Percentiles rank a stretch among this genome's conserved stretches.
Conservation (phyloP, 495 filamentous ascomycete species). For the Chlorociboria aeruginascens region DNA sequence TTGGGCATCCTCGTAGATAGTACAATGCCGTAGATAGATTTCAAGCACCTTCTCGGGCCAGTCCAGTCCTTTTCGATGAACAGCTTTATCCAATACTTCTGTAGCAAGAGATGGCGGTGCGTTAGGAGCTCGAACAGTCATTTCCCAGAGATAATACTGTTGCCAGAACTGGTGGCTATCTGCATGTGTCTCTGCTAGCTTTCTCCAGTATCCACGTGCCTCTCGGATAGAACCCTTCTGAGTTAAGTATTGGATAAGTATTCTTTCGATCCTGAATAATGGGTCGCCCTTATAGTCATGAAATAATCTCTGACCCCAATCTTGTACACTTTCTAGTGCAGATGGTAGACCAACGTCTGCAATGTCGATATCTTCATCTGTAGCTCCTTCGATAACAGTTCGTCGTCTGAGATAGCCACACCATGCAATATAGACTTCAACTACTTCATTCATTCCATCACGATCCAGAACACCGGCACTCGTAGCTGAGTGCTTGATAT, state of each 20-base stretch:
- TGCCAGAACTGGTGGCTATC: constrained; percentile 89
- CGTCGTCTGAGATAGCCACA: constrained; percentile 79
- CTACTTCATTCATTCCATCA: constrained; percentile 66
- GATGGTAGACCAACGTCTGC: constrained; percentile 83
- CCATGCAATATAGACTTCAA: constrained; percentile 87
- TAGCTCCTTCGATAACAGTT: constrained; percentile 37
- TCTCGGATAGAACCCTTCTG: constrained; percentile 55
- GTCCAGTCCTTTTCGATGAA: constrained; percentile 61
- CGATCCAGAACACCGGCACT: constrained; percentile 61
- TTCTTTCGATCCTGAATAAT: constrained; percentile 74
- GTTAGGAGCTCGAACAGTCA: constrained; percentile 35
- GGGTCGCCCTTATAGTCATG: constrained; percentile 77
- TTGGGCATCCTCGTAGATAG: constrained; percentile 69
- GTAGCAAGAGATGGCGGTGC: constrained; percentile 50
- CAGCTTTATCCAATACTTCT: constrained; percentile 58
- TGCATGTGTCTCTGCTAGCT: constrained; percentile 52
- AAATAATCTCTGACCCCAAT: constrained; percentile 60
- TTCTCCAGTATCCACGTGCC: constrained; percentile 62
- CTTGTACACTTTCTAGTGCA: constrained; percentile 69
- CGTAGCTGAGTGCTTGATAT: constrained; percentile 86
- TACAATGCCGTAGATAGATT: constrained; percentile 71
- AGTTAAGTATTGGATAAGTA: constrained; percentile 80
- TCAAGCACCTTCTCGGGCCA: constrained; percentile 87
- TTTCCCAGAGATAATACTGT: constrained; percentile 81
- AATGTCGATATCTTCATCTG: constrained; percentile 63